A percentile compares a stretch with the other conserved stretches of the same genome.
These are phyloP conservation scores for Leccinum imitatum DNA, from an alignment of 768 basidiomycete species.

Conservation along the genomic window DNA sequence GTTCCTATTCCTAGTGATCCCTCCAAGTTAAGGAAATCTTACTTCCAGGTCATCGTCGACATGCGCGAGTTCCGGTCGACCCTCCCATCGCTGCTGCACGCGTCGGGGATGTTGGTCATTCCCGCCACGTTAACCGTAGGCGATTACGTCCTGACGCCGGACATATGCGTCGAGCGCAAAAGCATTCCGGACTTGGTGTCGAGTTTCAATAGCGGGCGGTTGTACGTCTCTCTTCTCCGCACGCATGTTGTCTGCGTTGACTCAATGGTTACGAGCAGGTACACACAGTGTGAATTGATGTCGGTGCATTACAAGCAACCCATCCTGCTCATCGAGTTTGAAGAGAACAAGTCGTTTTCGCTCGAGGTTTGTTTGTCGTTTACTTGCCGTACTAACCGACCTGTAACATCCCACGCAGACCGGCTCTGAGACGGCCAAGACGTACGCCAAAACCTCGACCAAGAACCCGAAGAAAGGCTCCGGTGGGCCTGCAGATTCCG, in stretches of 20 bases:
- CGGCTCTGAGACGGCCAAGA: conserved; percentile 59
- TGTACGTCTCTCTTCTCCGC: conserved; percentile 55
- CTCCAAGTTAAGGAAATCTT: not conserved
- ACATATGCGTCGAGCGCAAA: conserved; percentile 96
- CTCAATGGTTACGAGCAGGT: conserved; percentile 46
- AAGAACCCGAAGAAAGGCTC: conserved; percentile 51
- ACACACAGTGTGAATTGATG: conserved; percentile 97
- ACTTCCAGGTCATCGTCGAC: conserved; percentile 85
- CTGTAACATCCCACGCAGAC: conserved; percentile 38
- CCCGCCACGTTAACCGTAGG: conserved; percentile 93
- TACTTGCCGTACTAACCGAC: not conserved
- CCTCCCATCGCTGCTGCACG: conserved; percentile 86
- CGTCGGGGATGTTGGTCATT: conserved; percentile 72
- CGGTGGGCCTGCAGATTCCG: conserved; percentile 21
- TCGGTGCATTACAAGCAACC: conserved; percentile 94
- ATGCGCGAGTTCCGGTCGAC: conserved; percentile 96
- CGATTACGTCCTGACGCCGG: conserved; percentile 93
- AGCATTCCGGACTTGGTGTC: conserved; percentile 89
- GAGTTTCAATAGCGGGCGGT: conserved; percentile 89
- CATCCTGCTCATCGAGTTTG: conserved; percentile 92
- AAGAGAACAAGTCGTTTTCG: conserved; percentile 94
- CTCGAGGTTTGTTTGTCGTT: conserved; percentile 60
- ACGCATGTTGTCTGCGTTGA: not conserved
- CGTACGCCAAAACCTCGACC: conserved; percentile 59
- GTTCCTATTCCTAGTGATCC: not conserved